These are phyloP conservation scores for Hypoxylon sp. DNA, from an alignment of 2,329 filamentous ascomycete species.

Conservation along the genomic window DNA sequence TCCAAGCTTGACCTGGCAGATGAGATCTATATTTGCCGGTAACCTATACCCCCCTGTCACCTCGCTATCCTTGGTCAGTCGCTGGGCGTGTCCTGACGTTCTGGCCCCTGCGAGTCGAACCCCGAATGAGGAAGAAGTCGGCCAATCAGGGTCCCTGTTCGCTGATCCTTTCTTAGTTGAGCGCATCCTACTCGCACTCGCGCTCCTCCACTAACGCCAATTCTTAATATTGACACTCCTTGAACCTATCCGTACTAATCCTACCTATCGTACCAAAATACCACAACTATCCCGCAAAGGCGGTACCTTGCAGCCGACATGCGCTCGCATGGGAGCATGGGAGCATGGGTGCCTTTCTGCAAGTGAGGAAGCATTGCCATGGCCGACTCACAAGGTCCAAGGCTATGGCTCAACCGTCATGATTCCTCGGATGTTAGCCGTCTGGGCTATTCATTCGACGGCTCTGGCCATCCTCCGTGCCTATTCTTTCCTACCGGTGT, in stretches of 20 bases:
- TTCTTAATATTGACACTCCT: constrained; percentile 21
- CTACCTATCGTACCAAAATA: constrained; percentile 9
- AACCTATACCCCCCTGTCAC: constrained; percentile 24
- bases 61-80: constrained; percentile 23
- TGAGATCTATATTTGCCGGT: constrained; percentile 42
- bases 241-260: not conserved
- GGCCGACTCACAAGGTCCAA: constrained; percentile 16
- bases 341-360: constrained; percentile 23
- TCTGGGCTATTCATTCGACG: constrained; percentile 24
- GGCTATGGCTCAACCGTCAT: constrained; percentile 9
- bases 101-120: constrained; percentile 23
- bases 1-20: constrained; percentile 17
- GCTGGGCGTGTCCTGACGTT: constrained; percentile 18
- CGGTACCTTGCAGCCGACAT: constrained; percentile 16
- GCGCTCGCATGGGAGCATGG: constrained; percentile 26
- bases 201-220: constrained; percentile 10
- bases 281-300: constrained; percentile 4
- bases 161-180: constrained; percentile 31
- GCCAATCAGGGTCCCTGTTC: constrained; percentile 41
- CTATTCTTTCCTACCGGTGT: constrained; percentile 28
- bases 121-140: constrained; percentile 37
- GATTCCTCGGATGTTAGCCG: constrained; percentile 21
- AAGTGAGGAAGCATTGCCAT: constrained; percentile 31
- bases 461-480: constrained; percentile 15
- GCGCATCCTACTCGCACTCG: constrained; percentile 30